Evolutionary conservation across 805 yeast genomes (phyloP).

Genomic region (Komagataella phaffii): DNA sequence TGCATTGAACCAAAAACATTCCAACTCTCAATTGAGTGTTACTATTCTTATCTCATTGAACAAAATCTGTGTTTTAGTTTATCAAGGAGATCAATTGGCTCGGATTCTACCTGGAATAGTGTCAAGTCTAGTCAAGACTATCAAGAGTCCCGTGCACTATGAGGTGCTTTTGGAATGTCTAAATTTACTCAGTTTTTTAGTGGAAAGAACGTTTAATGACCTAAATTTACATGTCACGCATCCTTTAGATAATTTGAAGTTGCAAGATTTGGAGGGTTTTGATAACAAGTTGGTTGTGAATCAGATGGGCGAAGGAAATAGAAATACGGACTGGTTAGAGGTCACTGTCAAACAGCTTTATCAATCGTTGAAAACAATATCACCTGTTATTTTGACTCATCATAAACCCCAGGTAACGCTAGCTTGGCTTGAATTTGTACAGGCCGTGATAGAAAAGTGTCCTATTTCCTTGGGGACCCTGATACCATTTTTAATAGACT

Average conservation of each 20-base stretch:
- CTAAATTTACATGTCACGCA: slow-evolving; percentile 15
- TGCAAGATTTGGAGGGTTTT: not conserved
- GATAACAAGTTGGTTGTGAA: not conserved
- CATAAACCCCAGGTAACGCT: slow-evolving; percentile 19
- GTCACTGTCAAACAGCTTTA: slow-evolving; percentile 23
- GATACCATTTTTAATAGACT: slow-evolving; percentile 22
- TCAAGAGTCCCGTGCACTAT: slow-evolving; percentile 21
- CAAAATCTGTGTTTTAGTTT: slow-evolving; percentile 18
- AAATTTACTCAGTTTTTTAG: slow-evolving; percentile 15
- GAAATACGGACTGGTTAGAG: slow-evolving; percentile 41
- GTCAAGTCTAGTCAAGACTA: slow-evolving; percentile 26
- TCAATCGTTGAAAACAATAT: not conserved
- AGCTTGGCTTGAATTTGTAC: slow-evolving; percentile 17
- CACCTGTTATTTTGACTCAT: slow-evolving; percentile 10
- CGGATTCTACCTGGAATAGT: slow-evolving; percentile 38
- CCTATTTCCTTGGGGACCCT: slow-evolving; percentile 20
- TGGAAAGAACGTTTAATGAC: slow-evolving; percentile 28
- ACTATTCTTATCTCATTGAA: not conserved
- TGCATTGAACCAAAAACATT: slow-evolving; percentile 11
- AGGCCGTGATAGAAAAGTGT: slow-evolving; percentile 18
- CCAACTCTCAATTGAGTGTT: not conserved
- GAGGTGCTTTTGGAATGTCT: slow-evolving; percentile 19
- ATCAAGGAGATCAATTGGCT: slow-evolving; percentile 35
- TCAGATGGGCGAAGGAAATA: not conserved
- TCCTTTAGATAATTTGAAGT: not conserved